Conservation (phyloP, 805 yeast genomes). For the Monosporozyma yasuniensis region DNA sequence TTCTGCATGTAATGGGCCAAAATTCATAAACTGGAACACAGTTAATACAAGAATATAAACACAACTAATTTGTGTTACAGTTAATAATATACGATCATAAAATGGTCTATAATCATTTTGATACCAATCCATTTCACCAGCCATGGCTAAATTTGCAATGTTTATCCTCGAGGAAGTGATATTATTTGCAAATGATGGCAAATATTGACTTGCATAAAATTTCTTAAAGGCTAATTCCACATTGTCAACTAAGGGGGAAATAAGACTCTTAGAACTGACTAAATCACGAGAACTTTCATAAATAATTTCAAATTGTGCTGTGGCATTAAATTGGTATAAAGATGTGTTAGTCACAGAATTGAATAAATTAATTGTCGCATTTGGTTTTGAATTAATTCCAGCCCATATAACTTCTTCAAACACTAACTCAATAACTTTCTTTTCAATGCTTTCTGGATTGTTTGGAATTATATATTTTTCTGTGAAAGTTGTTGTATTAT, state of each 20-base stretch:
- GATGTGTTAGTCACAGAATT: conserved; percentile 17
- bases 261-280: conserved; percentile 36
- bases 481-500: conserved; percentile 21
- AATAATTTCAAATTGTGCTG: conserved; percentile 30
- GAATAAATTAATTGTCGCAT: conserved; percentile 33
- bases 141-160: conserved; percentile 5
- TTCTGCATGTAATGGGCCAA: conserved; percentile 43
- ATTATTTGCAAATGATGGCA: conserved; percentile 15
- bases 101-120: conserved; percentile 42
- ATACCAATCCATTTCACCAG: conserved; percentile 30
- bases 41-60: conserved; percentile 63
- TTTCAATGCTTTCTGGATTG: conserved; percentile 17
- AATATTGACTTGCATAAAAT: conserved; percentile 5
- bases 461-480: conserved; percentile 11
- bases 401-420: conserved; percentile 57
- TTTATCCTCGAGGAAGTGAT: conserved; percentile 6
- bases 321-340: conserved; percentile 14
- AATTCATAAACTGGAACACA: conserved; percentile 59
- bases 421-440: conserved; percentile 37
- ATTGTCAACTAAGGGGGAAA: conserved; percentile 34
- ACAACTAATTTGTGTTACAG: conserved; percentile 69
- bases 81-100: conserved; percentile 41
- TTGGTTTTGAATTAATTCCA: conserved; percentile 42
- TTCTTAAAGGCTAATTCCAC: conserved; percentile 25
- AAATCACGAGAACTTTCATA: conserved; percentile 63